Evolutionary conservation across 768 basidiomycete genomes (phyloP), one percentile per base, ranked within the genome.

Genomic region (Lentinula lateritia): DNA sequence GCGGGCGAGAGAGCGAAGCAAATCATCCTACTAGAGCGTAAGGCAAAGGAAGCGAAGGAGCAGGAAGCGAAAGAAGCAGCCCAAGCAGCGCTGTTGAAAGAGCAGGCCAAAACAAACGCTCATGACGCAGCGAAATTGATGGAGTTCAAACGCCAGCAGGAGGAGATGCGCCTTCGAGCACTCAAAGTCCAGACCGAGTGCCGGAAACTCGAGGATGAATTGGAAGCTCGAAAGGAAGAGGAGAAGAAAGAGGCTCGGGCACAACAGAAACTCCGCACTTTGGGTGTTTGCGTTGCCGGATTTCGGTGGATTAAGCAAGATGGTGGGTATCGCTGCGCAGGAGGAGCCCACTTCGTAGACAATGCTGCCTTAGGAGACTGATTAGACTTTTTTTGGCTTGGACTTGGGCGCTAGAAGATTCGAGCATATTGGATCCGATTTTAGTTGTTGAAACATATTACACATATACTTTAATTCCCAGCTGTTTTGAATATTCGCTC

Each of bases 281-380:
- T 86, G 74, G 86, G 87, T 0, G 68, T 80, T 2, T 88, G 87
- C 62, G 67, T 70, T 6, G 70, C 64, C 18, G 83, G 83, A 2
- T 85, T 63, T 60, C 66, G 32, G 6, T 85, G 83, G 84, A 75
- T 79, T 53, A 73, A 68, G 52, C 72, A 76, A 59, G 1, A 9
- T 0, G 63, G 57, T 6, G 82, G 81, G 4, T 84, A 80, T 70
- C 67, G 80, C 9, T 84, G 82, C 63, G 67, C 73, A 2, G 83
- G 78, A 3, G 82, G 83, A 1, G 16, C 54, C 0, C 82, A 83
- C 66, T 80, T 72, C 56, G 64, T 82, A 6, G 50, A 59, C 8
- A 62, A 76, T 52, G 55, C 43, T 23, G 53, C 53, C 16, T 41
- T 55, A 18, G 36, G 28, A 50, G 48, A 32, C 9, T 50, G 48